These are phyloP conservation scores for Panellus pusillus DNA, from an alignment of 768 basidiomycete species.

Conservation along the genomic window DNA sequence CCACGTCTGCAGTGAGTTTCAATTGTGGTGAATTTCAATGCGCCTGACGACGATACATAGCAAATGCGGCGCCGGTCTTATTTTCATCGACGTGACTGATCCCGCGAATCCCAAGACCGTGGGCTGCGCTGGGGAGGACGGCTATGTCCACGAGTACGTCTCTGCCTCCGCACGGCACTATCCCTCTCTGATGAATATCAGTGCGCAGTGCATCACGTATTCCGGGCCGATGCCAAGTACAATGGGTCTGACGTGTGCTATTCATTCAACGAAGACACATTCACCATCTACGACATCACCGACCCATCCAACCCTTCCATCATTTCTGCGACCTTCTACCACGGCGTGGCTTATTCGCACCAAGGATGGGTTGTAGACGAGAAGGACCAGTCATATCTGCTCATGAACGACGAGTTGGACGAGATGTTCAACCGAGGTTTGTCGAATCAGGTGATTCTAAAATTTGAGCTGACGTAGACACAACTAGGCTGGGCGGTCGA, in stretches of 20 bases:
- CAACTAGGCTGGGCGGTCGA: slow-evolving; percentile 23
- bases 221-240: slow-evolving; percentile 29
- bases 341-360: slow-evolving; percentile 31
- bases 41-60: neutral
- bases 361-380: slow-evolving; percentile 32
- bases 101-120: slow-evolving; percentile 26
- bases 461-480: too few species aligned
- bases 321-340: slow-evolving; percentile 29
- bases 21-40: neutral
- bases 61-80: slow-evolving; percentile 26
- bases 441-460: neutral
- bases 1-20: slow-evolving; percentile 21
- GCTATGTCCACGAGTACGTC: slow-evolving; percentile 31
- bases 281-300: slow-evolving; percentile 27
- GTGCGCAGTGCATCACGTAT: slow-evolving; percentile 31
- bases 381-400: slow-evolving; percentile 26
- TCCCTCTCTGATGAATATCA: neutral
- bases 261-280: slow-evolving; percentile 32
- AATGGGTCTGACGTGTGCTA: slow-evolving; percentile 31
- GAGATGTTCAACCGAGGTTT: slow-evolving; percentile 17
- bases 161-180: neutral
- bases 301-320: slow-evolving; percentile 21
- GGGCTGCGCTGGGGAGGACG: slow-evolving; percentile 28
- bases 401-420: slow-evolving; percentile 31
- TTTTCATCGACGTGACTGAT: slow-evolving; percentile 31